phyloP scores from a whole-genome alignment of 176 grass and related monocot genomes.

The Zoysia pacifica region DNA sequence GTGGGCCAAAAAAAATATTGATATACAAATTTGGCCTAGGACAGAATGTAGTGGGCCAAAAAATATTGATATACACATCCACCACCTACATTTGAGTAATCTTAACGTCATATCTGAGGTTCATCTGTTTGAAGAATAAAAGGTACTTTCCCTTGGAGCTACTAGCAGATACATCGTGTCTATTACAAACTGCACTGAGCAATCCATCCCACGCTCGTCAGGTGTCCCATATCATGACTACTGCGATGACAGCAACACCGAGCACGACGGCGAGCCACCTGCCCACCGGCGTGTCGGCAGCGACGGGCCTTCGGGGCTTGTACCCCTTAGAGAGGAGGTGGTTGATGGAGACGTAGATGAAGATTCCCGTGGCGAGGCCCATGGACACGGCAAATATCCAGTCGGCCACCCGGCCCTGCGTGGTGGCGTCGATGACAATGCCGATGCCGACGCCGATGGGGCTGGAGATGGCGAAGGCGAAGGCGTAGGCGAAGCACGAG shows the following conservation, averaged over 20 bases:
- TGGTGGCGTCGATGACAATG: constrained; percentile 90
- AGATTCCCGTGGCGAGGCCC: constrained; percentile 85
- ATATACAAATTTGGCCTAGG: too few species aligned
- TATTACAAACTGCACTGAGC: neutral
- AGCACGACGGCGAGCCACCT: constrained; percentile 72
- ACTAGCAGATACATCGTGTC: too few species aligned
- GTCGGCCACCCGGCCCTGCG: constrained; percentile 80
- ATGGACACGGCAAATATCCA: constrained; percentile 93
- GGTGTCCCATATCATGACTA: constrained; percentile 99
- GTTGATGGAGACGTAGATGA: constrained; percentile 93
- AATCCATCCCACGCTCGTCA: constrained; percentile 20
- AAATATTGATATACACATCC: too few species aligned
- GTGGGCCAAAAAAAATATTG: too few species aligned
- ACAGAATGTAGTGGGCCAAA: too few species aligned
- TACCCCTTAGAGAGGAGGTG: constrained; percentile 91
- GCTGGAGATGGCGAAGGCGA: constrained; percentile 88
- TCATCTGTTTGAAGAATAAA: too few species aligned
- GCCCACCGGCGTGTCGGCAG: constrained; percentile 50
- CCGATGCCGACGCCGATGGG: constrained; percentile 74
- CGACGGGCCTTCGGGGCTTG: constrained; percentile 49
- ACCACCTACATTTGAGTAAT: too few species aligned
- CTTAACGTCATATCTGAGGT: too few species aligned
- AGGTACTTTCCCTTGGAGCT: too few species aligned
- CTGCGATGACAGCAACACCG: constrained; percentile 77
- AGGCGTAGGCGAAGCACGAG: constrained; percentile 70